Percentiles rank a stretch among this genome's conserved stretches.
Evolutionary conservation across 345 rosid genomes (phyloP).

Genomic region (Camelina laxa): DNA sequence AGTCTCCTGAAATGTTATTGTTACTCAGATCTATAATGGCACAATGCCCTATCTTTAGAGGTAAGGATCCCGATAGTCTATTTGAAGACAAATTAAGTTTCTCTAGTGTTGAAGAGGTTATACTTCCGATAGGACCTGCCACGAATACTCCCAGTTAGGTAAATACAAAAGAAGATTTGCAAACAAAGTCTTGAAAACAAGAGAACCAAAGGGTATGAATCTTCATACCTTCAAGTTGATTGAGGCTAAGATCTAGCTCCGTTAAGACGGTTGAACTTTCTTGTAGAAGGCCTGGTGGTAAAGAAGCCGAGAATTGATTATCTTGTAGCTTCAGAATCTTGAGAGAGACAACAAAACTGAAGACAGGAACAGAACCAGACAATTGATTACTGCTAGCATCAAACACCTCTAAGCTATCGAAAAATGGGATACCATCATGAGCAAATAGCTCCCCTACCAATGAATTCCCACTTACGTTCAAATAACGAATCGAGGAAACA

Average conservation of each 20-base stretch:
- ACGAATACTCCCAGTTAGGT: slow-evolving; percentile 27
- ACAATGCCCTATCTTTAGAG: slow-evolving; percentile 65
- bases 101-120: slow-evolving; percentile 73
- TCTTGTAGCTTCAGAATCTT: slow-evolving; percentile 67
- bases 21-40: slow-evolving; percentile 76
- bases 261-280: slow-evolving; percentile 78
- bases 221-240: slow-evolving; percentile 71
- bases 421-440: slow-evolving; percentile 80
- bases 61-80: slow-evolving; percentile 72
- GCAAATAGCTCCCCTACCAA: slow-evolving; percentile 71
- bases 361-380: slow-evolving; percentile 70
- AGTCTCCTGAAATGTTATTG: slow-evolving; percentile 69
- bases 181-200: neutral
- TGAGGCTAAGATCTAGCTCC: slow-evolving; percentile 83
- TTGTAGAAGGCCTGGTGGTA: slow-evolving; percentile 69
- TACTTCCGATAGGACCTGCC: slow-evolving; percentile 77
- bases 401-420: slow-evolving; percentile 83
- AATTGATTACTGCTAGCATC: slow-evolving; percentile 84
- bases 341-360: slow-evolving; percentile 78
- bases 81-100: slow-evolving; percentile 81
- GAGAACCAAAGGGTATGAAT: neutral
- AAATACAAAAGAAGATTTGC: neutral
- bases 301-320: slow-evolving; percentile 69
- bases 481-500: slow-evolving; percentile 62
- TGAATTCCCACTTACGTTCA: slow-evolving; percentile 68